Conservation (phyloP, 148 eudicot genomes). For the Hydrangea macrophylla region DNA sequence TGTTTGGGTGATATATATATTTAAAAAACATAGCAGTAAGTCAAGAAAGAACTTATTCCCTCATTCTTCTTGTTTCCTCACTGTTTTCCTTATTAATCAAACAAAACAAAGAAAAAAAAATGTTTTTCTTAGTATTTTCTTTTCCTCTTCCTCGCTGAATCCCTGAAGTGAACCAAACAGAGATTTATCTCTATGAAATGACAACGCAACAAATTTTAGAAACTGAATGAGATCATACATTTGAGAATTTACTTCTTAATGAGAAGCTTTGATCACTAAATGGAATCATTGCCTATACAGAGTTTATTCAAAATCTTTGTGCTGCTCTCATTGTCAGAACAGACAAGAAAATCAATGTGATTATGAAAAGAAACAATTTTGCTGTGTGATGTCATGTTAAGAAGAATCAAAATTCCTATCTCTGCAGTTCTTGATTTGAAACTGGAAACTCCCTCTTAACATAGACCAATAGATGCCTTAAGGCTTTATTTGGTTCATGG, state of each 20-base stretch:
- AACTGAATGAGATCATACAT: neutral
- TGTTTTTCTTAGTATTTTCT: too few species aligned
- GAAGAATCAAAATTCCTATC: neutral
- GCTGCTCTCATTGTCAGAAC: neutral
- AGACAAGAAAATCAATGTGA: too few species aligned
- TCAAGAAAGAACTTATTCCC: too few species aligned
- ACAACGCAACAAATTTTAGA: neutral
- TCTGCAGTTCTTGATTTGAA: neutral
- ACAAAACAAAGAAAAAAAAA: neutral
- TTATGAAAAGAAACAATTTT: too few species aligned
- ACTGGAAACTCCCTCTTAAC: neutral
- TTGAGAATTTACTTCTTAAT: neutral
- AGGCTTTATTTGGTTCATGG: neutral
- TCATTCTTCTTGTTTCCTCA: too few species aligned
- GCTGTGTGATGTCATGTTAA: neutral
- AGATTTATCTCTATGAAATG: neutral
- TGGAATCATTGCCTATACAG: neutral
- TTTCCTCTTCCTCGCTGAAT: too few species aligned
- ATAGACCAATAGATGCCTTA: neutral
- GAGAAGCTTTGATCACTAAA: neutral
- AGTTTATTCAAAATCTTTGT: neutral
- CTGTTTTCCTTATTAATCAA: too few species aligned
- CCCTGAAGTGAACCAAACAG: too few species aligned
- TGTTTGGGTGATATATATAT: too few species aligned
- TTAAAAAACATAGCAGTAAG: too few species aligned